These are phyloP conservation scores for Thalassiosira ordinaria DNA, from an alignment of 352 stramenopile genomes.

Conservation along the genomic window DNA sequence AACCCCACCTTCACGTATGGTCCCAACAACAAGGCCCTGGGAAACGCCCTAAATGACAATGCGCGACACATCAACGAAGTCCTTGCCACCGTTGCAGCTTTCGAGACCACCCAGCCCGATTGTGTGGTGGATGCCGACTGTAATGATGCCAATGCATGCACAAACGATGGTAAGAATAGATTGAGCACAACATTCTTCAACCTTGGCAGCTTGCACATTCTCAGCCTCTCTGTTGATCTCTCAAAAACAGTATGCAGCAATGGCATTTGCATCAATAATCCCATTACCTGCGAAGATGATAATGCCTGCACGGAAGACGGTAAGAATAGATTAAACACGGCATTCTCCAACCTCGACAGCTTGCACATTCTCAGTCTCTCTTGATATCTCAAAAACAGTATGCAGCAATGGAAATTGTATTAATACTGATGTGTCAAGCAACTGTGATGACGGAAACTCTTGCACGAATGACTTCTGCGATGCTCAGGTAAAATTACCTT, in stretches of 20 bases:
- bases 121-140: neutral
- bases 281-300: neutral
- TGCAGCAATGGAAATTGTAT: neutral
- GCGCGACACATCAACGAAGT: constrained; percentile 33
- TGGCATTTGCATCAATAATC: neutral
- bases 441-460: neutral
- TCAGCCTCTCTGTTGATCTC: too few species aligned
- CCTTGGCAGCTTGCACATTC: too few species aligned
- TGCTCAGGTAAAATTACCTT: too few species aligned
- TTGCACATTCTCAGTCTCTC: too few species aligned
- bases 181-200: too few species aligned
- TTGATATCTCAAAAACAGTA: too few species aligned
- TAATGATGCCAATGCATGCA: neutral
- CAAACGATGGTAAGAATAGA: neutral
- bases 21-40: constrained; percentile 41
- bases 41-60: constrained; percentile 31
- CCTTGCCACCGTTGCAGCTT: constrained; percentile 4
- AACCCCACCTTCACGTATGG: constrained; percentile 35
- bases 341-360: too few species aligned
- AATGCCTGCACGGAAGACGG: neutral
- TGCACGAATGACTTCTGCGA: neutral
- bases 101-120: neutral
- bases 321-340: too few species aligned
- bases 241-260: too few species aligned
- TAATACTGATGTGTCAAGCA: neutral